Evolutionary conservation across 164 flowering plant species (phyloP), one percentile per base, ranked within the genome.

Genomic region (Magnolia changhungtana): DNA sequence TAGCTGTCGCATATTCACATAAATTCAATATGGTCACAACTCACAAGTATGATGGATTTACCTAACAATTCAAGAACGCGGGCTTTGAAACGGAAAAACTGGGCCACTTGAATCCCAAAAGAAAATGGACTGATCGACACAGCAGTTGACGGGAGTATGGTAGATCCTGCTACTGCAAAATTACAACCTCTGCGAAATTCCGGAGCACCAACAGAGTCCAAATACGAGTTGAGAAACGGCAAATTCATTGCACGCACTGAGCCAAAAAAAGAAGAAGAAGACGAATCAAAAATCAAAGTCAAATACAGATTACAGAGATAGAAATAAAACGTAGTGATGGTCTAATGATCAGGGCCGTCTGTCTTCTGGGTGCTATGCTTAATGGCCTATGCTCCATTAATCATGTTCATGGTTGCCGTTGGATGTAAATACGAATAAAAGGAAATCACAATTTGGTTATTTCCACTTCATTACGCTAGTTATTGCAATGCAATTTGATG

Each of bases 121-220:
- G 98, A 91, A 80, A 96, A 93, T 58, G 99, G 99, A 82, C 95
- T 82, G 55, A 91, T 82, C 19, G 97, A 84, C 64, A 87, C 71
- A 68, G 92, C 86, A 45, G 88, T 87, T 27, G 99, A 89, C 14
- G 95, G 96, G 72, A 82, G 93, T 49, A 91, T 83, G 19, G 93
- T 92, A 3, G 97, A 89, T 0, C 92, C 98, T 45, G 97, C 97
- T 45, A 89, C 91, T 37, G 99, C 99, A 86, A 92, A 96, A 66
- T 96, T 92, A 82, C 98, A 86, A 6, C 99, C 99, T 75, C 80
- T 88, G 67, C 68, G 80, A 81, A 92, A 96, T 78, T 24, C 84
- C 13, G 98, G 98, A 10, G 83, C 59, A 11, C 91, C 94, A 31
- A 93, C 21, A 13, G 99, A 86, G 50, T 96, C 99, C 90, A 96